phyloP scores from a whole-genome alignment of 75 land plant species.

The Pinus albicaulis region DNA sequence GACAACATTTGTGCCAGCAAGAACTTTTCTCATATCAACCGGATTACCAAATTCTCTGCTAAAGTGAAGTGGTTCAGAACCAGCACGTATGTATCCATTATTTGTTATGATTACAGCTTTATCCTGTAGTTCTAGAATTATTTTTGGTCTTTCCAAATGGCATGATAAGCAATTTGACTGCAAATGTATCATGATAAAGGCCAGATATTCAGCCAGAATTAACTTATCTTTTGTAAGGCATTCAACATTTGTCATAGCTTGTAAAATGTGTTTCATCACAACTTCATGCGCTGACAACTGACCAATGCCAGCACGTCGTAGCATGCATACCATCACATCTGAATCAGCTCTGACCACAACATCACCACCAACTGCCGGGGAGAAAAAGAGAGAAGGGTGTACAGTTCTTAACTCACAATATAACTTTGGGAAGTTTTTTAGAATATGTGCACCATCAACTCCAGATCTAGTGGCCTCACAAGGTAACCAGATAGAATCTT shows the following conservation, averaged over 20 bases:
- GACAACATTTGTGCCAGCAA: constrained; percentile 22
- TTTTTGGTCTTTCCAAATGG: constrained; percentile 36
- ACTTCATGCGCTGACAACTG: constrained; percentile 78
- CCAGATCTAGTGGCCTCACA: constrained; percentile 29
- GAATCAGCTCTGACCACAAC: constrained; percentile 6
- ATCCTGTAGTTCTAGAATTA: constrained; percentile 44
- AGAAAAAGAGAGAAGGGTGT: constrained; percentile 44
- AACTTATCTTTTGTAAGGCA: constrained; percentile 15
- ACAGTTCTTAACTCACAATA: constrained; percentile 65
- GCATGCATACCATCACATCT: constrained; percentile 35
- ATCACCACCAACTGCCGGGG: constrained; percentile 7
- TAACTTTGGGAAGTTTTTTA: constrained; percentile 40
- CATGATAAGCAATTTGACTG: constrained; percentile 56
- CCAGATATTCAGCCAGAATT: constrained; percentile 66
- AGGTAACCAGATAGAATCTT: constrained; percentile 84
- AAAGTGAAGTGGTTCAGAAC: constrained; percentile 68
- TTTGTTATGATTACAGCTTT: constrained; percentile 69
- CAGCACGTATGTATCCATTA: constrained; percentile 49
- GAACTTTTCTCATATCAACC: constrained; percentile 41
- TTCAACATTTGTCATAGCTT: constrained; percentile 32
- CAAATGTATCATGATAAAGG: constrained; percentile 74
- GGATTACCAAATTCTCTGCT: constrained; percentile 60
- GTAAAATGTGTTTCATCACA: constrained; percentile 64
- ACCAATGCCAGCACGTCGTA: constrained; percentile 61
- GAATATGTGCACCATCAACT: constrained; percentile 22